Base-by-base conservation (phyloP, 306 rosid species). In the Delonix regia region DNA sequence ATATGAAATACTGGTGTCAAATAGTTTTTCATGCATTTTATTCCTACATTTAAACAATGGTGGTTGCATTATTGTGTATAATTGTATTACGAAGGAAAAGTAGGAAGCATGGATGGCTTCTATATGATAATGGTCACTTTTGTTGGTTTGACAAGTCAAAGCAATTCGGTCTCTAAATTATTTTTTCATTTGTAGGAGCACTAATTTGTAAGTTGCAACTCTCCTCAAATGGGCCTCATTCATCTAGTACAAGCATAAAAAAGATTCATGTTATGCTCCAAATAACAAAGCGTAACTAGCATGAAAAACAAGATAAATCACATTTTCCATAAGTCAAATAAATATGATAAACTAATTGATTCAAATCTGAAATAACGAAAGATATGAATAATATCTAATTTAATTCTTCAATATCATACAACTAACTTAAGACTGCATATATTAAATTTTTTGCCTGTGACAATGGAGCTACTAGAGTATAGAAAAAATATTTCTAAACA, bases 221-320 rank as follows among this genome's bases (percentile, higher is more conserved):
- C 56, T 42, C 47, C 56, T 69, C 4, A 11, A 19, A 90, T 93
- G 97, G 89, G 76, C 49, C 69, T 85, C 49, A 16, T 73, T 62
- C 77, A 60, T 62, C 71, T 86, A 3, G 60, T 53, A 9, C 78
- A 56, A 57, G 60, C 81, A 49, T 77, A 68, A 68, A 71, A 19
- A 87, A 71, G 36, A 21, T 69, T 83, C n/a, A n/a, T n/a, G n/a
- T n/a, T n/a, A n/a, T n/a, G n/a, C n/a, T n/a, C n/a, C n/a, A n/a
- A n/a, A n/a, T n/a, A n/a, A n/a, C n/a, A n/a, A n/a, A n/a, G n/a
- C n/a, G n/a, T n/a, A n/a, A n/a, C n/a, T n/a, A n/a, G n/a, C n/a
- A n/a, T n/a, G n/a, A n/a, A n/a, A n/a, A n/a, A n/a, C n/a, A n/a
- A n/a, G n/a, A n/a, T n/a, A n/a, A n/a, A n/a, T n/a, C n/a, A n/a